Percentiles rank a stretch among this genome's conserved stretches.
These are phyloP conservation scores for Nothophaeocryptopus gaeumannii DNA, from an alignment of 2,329 filamentous ascomycete species.

Conservation along the genomic window DNA sequence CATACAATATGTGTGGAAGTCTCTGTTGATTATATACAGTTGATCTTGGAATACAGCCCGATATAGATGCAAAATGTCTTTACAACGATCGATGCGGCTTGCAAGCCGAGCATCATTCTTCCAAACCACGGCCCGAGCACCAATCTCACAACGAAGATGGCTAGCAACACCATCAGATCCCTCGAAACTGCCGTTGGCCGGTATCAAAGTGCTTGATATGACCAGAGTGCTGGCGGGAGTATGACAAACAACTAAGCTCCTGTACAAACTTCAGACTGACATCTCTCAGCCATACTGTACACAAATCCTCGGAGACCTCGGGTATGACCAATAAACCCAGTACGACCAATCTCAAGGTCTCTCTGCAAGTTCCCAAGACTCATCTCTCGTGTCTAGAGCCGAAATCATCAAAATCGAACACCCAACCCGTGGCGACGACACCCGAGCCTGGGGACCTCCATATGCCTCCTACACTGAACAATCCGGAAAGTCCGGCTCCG, in stretches of 20 bases:
- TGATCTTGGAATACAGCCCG: too few relatives aligned
- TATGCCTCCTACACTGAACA: constrained; percentile 71
- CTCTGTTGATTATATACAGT: too few relatives aligned
- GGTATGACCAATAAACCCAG: constrained; percentile 59
- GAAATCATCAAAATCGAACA: constrained; percentile 98
- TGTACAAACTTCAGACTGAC: constrained; percentile 15
- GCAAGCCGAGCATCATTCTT: constrained; percentile 12
- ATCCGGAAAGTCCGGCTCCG: constrained; percentile 59
- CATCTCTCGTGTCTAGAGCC: constrained; percentile 58
- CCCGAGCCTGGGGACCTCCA: constrained; percentile 91
- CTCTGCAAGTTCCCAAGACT: constrained; percentile 31
- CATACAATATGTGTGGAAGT: too few relatives aligned
- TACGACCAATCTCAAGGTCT: constrained; percentile 24
- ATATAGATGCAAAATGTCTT: constrained; percentile 17
- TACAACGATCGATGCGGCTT: constrained; percentile 21
- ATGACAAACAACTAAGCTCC: constrained; percentile 23
- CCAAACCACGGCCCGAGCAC: constrained; percentile 8
- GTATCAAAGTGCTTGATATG: constrained; percentile 91
- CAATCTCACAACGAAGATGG: constrained; percentile 31
- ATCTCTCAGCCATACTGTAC: constrained; percentile 81
- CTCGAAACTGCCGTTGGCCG: constrained; percentile 68
- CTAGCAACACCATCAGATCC: constrained; percentile 45
- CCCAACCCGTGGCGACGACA: constrained; percentile 86
- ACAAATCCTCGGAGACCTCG: constrained; percentile 91
- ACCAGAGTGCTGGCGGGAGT: constrained; percentile 93